Percentiles rank a stretch among this genome's conserved stretches.
phyloP scores from a whole-genome alignment of 331 rosid species.

The Erythrophleum ivorense region DNA sequence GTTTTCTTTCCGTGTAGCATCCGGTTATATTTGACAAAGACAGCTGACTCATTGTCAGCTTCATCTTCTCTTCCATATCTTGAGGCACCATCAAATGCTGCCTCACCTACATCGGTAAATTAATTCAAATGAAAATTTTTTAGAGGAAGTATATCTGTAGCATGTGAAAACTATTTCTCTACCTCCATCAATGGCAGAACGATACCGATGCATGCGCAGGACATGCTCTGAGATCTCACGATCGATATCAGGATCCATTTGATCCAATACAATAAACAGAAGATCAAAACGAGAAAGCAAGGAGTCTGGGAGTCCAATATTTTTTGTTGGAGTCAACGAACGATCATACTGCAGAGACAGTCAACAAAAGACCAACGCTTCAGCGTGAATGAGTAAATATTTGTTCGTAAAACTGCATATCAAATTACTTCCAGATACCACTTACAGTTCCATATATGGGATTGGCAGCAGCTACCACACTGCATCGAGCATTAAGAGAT shows the following conservation, averaged over 20 bases:
- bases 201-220: conserved; percentile 94
- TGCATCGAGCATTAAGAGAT: conserved; percentile 95
- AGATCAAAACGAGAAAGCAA: conserved; percentile 98
- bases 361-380: conserved; percentile 27
- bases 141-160: conserved; percentile 27
- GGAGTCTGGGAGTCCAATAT: conserved; percentile 98
- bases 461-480: conserved; percentile 99
- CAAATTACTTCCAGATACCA: conserved; percentile 26
- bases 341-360: conserved; percentile 81
- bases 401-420: conserved; percentile 10
- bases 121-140: conserved; percentile 33
- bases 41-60: conserved; percentile 69
- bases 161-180: conserved; percentile 41
- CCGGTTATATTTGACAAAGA: conserved; percentile 87
- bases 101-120: conserved; percentile 63
- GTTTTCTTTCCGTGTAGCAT: conserved; percentile 91
- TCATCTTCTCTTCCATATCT: conserved; percentile 92
- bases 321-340: conserved; percentile 96
- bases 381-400: conserved; percentile 16
- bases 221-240: conserved; percentile 92
- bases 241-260: conserved; percentile 99
- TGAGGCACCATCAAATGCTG: conserved; percentile 65
- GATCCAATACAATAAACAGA: conserved; percentile 92
- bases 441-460: conserved; percentile 99
- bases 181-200: conserved; percentile 90